Evolutionary conservation across 2,329 filamentous ascomycete genomes (phyloP), one percentile per base, ranked within the genome.

Genomic region (Curvularia verruculosa): DNA sequence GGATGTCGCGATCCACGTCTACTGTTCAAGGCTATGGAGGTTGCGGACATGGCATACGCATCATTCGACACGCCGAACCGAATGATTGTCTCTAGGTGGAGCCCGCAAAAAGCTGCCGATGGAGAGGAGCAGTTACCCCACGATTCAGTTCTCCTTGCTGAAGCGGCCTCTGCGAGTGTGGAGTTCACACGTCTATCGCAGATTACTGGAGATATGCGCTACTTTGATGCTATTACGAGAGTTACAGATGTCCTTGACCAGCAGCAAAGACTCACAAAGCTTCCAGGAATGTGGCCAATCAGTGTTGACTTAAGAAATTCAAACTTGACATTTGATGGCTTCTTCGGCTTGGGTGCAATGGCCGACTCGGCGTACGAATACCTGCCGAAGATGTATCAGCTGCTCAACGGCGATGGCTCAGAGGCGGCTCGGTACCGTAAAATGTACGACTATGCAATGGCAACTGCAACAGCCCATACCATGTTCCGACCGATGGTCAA

Each of bases 51-150:
- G 56, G 79, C 96, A 34, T 92, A 93, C 79, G 86, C 88, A 45
- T 84, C 89, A 6, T 96, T 96, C 69, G 92, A 96, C 75, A 97
- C 94, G 0, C 92, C 93, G 0, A 97, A 97, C 75, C 87, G 92
- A 64, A 96, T 97, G 91, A 93, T 93, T 9, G 77, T 80, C 36
- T 77, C 78, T 1, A 68, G 78, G 52, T 81, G 79, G 79, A 73
- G 74, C 26, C 72, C 76, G 6, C 63, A 75, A 48, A 69, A 75
- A 36, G 76, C 76, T 9, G 66, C 73, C 0, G 58, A 65, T 10
- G 73, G 71, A 3, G 62, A 71, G 34, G 56, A 68, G 21, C 78
- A 80, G 50, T 63, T 71, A 7, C 78, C 79, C 19, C 73, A 77
- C 47, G 59, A 71, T 6, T 69, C 67, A 2, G 74, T 78, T 1